Percentiles rank a stretch among this genome's conserved stretches.
phyloP scores from a whole-genome alignment of 306 rosid genomes.

The Macrotyloma uniflorum region DNA sequence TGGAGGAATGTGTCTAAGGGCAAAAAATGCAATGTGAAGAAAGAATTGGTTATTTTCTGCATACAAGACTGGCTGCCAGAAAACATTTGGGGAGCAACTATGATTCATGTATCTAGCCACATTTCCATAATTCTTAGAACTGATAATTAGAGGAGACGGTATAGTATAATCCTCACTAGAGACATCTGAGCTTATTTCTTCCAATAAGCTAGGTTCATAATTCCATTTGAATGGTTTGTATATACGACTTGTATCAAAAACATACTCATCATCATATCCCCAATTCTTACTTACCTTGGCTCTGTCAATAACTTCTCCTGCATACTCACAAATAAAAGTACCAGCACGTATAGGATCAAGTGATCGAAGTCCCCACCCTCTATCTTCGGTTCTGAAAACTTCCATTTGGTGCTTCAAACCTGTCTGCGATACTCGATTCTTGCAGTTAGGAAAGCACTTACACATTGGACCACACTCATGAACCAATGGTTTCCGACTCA shows the following conservation, averaged over 20 bases:
- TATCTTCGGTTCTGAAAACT: conserved; percentile 62
- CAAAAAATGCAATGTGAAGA: conserved; percentile 65
- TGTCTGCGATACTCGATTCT: conserved; percentile 61
- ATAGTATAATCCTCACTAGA: conserved; percentile 49
- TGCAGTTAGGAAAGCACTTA: conserved; percentile 62
- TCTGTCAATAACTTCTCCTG: conserved; percentile 62
- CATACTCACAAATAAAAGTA: conserved; percentile 68
- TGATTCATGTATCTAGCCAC: conserved; percentile 76
- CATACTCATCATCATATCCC: conserved; percentile 53
- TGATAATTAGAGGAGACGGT: conserved; percentile 56
- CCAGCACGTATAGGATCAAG: conserved; percentile 73
- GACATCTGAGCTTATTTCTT: conserved; percentile 45
- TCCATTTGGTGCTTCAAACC: conserved; percentile 59
- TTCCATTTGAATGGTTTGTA: conserved; percentile 61
- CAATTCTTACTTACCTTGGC: conserved; percentile 32
- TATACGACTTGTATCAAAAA: conserved; percentile 58
- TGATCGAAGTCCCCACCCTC: conserved; percentile 78
- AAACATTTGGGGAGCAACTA: conserved; percentile 71
- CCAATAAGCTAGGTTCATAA: conserved; percentile 56
- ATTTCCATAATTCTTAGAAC: conserved; percentile 63
- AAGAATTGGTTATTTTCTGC: conserved; percentile 54
- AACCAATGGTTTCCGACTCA: conserved; percentile 55
- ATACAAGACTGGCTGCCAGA: conserved; percentile 69
- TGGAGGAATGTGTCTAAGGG: conserved; percentile 66
- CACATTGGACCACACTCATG: conserved; percentile 73